Conservation (phyloP, 805 yeast species). For the Teunomyces stri region DNA sequence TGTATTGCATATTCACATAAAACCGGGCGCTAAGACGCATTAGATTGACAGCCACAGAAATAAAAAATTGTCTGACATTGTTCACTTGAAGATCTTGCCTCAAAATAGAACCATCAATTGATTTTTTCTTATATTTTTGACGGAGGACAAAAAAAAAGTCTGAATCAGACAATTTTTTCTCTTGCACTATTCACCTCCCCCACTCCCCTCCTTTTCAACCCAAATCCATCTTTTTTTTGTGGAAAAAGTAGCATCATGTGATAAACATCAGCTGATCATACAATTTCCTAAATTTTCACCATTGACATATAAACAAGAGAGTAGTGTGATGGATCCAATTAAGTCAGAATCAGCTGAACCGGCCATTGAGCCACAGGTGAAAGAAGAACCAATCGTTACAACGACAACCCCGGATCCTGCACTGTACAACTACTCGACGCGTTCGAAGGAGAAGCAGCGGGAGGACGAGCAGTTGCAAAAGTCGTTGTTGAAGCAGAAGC, state of each 20-base stretch:
- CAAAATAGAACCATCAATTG: background rate
- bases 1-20: background rate
- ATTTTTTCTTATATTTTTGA: background rate
- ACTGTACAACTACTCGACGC: slow-evolving; percentile 21
- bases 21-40: background rate
- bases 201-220: background rate
- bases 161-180: background rate
- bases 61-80: background rate
- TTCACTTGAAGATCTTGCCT: background rate
- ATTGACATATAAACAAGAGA: background rate
- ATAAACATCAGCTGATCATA: background rate
- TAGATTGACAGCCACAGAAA: background rate
- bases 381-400: slow-evolving; percentile 7
- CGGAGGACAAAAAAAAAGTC: background rate
- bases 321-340: background rate
- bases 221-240: background rate
- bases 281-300: background rate
- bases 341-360: slow-evolving; percentile 3
- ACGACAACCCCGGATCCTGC: slow-evolving; percentile 1
- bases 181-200: background rate
- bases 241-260: background rate
- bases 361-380: slow-evolving; percentile 18
- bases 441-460: slow-evolving; percentile 22
- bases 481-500: slow-evolving; percentile 23
- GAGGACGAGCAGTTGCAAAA: slow-evolving; percentile 15